Conservation (phyloP, 1,284 basidiomycete genomes). For the Leccinum variabile region DNA sequence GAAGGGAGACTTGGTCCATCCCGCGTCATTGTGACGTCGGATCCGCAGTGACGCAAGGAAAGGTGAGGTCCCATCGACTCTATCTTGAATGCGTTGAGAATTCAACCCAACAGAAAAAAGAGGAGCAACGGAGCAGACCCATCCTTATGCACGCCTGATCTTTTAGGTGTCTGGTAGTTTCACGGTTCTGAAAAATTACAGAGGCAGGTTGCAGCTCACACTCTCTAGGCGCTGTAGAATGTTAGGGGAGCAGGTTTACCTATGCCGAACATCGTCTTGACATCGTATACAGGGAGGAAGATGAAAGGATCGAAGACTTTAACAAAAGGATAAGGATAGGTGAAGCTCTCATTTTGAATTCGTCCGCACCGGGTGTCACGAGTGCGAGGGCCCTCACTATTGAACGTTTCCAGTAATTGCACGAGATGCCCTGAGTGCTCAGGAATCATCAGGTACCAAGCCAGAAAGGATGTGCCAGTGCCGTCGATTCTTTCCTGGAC, state of each 20-base stretch:
- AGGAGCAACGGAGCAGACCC: background rate
- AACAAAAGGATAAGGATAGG: constrained; percentile 27
- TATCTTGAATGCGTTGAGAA: background rate
- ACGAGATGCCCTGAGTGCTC: too few species aligned
- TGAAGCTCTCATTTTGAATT: constrained; percentile 16
- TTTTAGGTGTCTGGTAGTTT: background rate
- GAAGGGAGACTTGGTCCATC: background rate
- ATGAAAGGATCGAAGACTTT: constrained; percentile 51
- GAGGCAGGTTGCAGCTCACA: constrained; percentile 47
- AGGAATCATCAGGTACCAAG: background rate
- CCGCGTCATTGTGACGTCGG: background rate
- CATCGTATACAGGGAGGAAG: constrained; percentile 54
- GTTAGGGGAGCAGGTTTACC: constrained; percentile 35
- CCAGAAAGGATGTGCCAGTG: background rate
- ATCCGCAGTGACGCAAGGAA: background rate
- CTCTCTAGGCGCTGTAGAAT: constrained; percentile 51
- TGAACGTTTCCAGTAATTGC: constrained; percentile 6
- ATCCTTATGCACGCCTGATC: background rate
- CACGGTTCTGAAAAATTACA: constrained; percentile 32
- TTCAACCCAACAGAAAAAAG: background rate
- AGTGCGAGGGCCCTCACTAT: constrained; percentile 58
- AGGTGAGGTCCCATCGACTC: background rate
- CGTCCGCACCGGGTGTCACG: background rate
- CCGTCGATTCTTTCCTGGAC: background rate
- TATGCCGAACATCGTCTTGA: constrained; percentile 43